Evolutionary conservation across 2,329 filamentous ascomycete genomes (phyloP).

Genomic region (Penicillium sp.): DNA sequence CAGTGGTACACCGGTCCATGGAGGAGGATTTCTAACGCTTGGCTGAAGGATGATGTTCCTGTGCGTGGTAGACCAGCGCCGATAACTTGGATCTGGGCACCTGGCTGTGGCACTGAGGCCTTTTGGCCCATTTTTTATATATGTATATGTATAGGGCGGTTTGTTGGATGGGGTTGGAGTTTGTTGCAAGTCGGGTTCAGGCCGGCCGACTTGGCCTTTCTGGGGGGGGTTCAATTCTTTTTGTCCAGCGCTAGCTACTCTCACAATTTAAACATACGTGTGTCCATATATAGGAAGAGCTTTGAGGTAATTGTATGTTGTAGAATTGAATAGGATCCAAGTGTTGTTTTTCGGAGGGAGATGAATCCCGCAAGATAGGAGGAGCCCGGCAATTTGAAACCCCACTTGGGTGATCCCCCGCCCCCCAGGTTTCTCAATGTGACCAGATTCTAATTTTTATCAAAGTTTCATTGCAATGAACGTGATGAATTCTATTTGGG

Average conservation of each 20-base stretch:
- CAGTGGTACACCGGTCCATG: conserved; percentile 52
- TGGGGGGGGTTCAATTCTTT: no score
- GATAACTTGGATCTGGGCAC: conserved; percentile 26
- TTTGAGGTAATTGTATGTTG: neutral
- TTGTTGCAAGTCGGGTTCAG: neutral
- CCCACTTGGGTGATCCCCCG: conserved; percentile 1
- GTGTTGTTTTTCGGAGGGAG: neutral
- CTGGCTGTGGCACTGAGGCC: conserved; percentile 18
- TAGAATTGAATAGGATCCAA: neutral
- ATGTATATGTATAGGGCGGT: neutral
- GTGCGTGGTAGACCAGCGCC: conserved; percentile 44
- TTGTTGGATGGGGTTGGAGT: neutral
- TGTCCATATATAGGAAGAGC: neutral
- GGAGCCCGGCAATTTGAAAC: neutral
- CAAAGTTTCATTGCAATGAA: neutral
- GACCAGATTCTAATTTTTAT: neutral
- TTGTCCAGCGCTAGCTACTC: neutral
- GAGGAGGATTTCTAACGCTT: conserved; percentile 50
- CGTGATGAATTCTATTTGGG: neutral
- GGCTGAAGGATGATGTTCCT: conserved; percentile 52
- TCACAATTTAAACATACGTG: neutral
- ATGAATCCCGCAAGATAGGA: neutral
- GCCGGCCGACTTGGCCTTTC: neutral
- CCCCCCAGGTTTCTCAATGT: neutral
- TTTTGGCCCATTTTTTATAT: conserved; percentile 20